A percentile compares a stretch with the other conserved stretches of the same genome.
Conservation (phyloP, 139 green algal species). For the Spirogloea muscicola region DNA sequence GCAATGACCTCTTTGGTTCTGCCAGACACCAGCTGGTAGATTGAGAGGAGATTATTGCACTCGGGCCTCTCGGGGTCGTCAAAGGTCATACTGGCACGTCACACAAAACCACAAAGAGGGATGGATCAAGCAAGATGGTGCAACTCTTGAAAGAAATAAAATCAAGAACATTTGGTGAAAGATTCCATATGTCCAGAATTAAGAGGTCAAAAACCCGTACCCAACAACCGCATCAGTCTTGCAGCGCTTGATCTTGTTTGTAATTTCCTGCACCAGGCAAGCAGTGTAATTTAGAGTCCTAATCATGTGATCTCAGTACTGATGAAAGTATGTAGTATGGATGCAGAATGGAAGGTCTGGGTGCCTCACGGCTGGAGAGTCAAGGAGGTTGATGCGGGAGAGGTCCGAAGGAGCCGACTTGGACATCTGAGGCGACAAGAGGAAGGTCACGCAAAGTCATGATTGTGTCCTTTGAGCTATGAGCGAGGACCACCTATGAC, state of each 20-base stretch:
- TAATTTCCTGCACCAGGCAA: slow-evolving; percentile 55
- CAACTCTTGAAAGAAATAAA: too few species aligned
- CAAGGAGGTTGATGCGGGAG: slow-evolving; percentile 90
- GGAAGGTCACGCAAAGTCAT: background rate
- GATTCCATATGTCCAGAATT: too few species aligned
- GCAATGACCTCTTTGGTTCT: slow-evolving; percentile 69
- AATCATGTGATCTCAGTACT: too few species aligned
- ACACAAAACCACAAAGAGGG: too few species aligned
- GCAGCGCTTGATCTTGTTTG: slow-evolving; percentile 78
- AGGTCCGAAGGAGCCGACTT: slow-evolving; percentile 86
- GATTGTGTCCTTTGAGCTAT: too few species aligned
- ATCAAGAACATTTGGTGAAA: too few species aligned
- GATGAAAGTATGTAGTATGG: too few species aligned
- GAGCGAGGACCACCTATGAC: slow-evolving; percentile 1
- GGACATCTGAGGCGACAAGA: slow-evolving; percentile 70
- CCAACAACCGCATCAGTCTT: slow-evolving; percentile 72
- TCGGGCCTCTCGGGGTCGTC: slow-evolving; percentile 87
- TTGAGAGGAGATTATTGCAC: slow-evolving; percentile 88
- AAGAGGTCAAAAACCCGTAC: background rate
- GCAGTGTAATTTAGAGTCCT: background rate
- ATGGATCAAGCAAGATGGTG: too few species aligned
- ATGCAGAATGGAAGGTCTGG: too few species aligned
- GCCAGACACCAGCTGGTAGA: slow-evolving; percentile 87
- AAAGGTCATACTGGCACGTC: slow-evolving; percentile 75
- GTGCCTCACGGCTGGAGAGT: slow-evolving; percentile 63